A percentile compares a stretch with the other conserved stretches of the same genome.
Evolutionary conservation across 148 eudicot genomes (phyloP).

Genomic region (Polygonum maritimum): DNA sequence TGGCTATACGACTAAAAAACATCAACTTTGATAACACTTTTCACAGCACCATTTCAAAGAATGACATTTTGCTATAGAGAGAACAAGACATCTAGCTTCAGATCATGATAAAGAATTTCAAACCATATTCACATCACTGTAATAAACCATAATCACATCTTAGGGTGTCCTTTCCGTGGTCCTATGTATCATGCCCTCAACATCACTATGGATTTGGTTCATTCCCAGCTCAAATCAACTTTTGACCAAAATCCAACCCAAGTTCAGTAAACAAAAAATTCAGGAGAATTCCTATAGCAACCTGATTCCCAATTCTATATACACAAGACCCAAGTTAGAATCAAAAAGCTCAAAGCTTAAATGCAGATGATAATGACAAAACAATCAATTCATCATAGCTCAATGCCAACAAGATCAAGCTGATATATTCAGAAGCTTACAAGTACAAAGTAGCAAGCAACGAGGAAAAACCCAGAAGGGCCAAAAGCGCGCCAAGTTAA

Average conservation of each 20-base stretch:
- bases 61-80: neutral
- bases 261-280: neutral
- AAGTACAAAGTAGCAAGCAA: conserved; percentile 74
- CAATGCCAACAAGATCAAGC: neutral
- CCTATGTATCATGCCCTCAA: neutral
- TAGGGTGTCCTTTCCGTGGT: neutral
- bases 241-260: neutral
- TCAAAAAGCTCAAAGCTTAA: neutral
- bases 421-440: conserved; percentile 28
- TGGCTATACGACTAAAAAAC: neutral
- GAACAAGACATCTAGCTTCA: neutral
- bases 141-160: neutral
- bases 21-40: neutral
- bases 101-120: neutral
- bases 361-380: neutral
- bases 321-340: neutral
- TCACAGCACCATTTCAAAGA: neutral
- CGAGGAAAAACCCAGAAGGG: conserved; percentile 66
- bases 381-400: neutral
- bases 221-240: neutral
- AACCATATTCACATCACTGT: neutral
- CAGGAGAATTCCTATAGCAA: neutral
- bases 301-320: neutral
- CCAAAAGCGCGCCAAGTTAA: conserved; percentile 90
- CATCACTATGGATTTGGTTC: neutral